Conservation (phyloP, 1,139 yeast genomes). For the Geotrichum histeridarum region DNA sequence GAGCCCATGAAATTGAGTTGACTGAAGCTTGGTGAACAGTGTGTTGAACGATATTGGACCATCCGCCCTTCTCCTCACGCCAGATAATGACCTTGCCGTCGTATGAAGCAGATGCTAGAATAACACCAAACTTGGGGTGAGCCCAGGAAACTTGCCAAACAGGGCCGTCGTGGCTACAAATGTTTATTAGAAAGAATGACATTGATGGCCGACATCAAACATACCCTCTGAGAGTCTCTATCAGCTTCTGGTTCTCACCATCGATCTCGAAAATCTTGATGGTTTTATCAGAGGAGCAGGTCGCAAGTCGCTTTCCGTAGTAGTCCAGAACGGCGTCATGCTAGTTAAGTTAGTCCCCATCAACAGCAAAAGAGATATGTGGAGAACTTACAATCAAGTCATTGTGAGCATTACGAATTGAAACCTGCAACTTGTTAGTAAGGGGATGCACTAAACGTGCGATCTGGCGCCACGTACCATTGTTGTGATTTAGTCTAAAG, state of each 20-base stretch:
- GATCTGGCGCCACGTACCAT: conserved; percentile 4
- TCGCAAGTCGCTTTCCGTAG: conserved; percentile 91
- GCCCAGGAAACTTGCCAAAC: conserved; percentile 99
- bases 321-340: conserved; percentile 97
- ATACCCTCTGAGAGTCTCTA: conserved; percentile 68
- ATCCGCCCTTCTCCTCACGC: conserved; percentile 87
- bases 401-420: conserved; percentile 41
- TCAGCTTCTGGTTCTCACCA: conserved; percentile 62
- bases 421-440: conserved; percentile 25
- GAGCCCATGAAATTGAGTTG: conserved; percentile 94
- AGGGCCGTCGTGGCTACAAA: conserved; percentile 76
- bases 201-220: conserved; percentile 22
- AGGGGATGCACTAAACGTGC: background rate
- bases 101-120: conserved; percentile 89
- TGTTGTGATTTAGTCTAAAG: background rate
- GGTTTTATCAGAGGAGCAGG: conserved; percentile 91
- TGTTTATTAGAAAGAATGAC: background rate
- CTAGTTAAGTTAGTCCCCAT: conserved; percentile 21
- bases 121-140: conserved; percentile 94
- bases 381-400: conserved; percentile 55
- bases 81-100: conserved; percentile 93
- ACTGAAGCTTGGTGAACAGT: conserved; percentile 89
- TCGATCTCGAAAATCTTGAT: conserved; percentile 89
- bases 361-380: background rate
- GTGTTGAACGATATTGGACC: conserved; percentile 87